Base-by-base conservation (phyloP, 768 basidiomycete genomes). In the Podaxis sp. region DNA sequence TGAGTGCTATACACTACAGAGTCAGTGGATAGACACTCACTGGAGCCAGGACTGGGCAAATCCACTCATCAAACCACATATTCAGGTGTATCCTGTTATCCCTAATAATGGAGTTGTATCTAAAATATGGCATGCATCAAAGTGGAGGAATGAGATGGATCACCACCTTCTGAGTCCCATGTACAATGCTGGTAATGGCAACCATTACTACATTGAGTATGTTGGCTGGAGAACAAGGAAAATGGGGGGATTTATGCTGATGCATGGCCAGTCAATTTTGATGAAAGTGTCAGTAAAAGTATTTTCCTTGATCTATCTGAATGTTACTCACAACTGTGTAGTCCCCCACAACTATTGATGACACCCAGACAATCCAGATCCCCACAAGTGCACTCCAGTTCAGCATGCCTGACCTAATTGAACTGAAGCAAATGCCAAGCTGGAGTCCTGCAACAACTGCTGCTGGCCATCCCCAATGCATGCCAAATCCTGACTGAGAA, bases 401-500 rank as follows among this genome's bases (percentile, higher is more conserved):
- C 1, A 72, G 72, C 54, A 67, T 69, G n/a, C 52, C 68, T 0
- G 66, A 69, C 29, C 59, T 73, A 1, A n/a, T 43, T 13, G 66
- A 71, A 22, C 25, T 27, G 17, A 55, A 53, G n/a, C 15, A 63
- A 37, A 11, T 73, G 15, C 72, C 72, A 22, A 5, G 9, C 3
- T 74, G 73, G 72, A 66, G 66, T 59, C 25, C 36, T 3, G 40
- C 7, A 6, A 71, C 66, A 1, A 58, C 67, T 13, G 59, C 37
- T 2, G 55, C 66, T 7, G 70, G 71, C 2, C 66, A 71, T 63
- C 63, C 65, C 13, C 3, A 58, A 9, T 53, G 65, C 27, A 76
- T 78, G 75, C 75, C 76, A 1, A 77, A 77, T 58, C 73, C 74
- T 0, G 68, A 72, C 37, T 70, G 68, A 15, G 65, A 49, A 0